phyloP scores from a whole-genome alignment of 176 grass and related monocot genomes.

The Raddia guianensis region DNA sequence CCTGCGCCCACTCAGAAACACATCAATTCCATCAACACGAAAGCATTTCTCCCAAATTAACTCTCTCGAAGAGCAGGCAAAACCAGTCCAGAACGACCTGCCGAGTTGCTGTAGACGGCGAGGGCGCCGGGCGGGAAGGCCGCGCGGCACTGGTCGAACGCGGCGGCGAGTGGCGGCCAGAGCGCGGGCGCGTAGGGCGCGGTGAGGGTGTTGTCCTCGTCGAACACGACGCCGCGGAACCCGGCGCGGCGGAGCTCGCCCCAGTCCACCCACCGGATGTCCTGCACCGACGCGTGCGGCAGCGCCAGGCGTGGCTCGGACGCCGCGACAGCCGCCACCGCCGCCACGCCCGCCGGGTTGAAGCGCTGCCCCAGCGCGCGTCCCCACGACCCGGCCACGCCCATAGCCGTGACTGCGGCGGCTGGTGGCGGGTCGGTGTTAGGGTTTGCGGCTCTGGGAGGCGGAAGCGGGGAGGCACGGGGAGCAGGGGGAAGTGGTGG shows the following conservation, averaged over 20 bases:
- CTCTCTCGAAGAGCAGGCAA: background rate
- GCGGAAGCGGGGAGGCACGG: conserved; percentile 26
- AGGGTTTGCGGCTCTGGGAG: conserved; percentile 32
- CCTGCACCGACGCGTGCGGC: conserved; percentile 71
- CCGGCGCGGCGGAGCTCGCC: conserved; percentile 74
- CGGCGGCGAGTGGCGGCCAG: conserved; percentile 64
- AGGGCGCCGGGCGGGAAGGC: conserved; percentile 69
- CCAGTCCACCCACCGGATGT: conserved; percentile 90
- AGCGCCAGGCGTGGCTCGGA: conserved; percentile 73
- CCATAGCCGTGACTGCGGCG: conserved; percentile 33
- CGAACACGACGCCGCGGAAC: conserved; percentile 90
- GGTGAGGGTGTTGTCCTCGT: conserved; percentile 99
- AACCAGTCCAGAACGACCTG: conserved; percentile 53
- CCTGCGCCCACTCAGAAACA: conserved; percentile 47
- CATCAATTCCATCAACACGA: conserved; percentile 13
- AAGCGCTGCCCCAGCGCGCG: conserved; percentile 77
- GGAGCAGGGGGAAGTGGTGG: conserved; percentile 33
- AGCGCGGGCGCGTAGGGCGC: conserved; percentile 69
- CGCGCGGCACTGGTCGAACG: conserved; percentile 66
- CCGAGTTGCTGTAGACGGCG: conserved; percentile 92
- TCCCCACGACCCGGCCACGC: conserved; percentile 63
- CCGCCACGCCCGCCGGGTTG: conserved; percentile 64
- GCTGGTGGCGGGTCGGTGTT: conserved; percentile 3
- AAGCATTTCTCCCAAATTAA: conserved; percentile 21
- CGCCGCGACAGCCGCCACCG: conserved; percentile 52